Conservation (phyloP, 768 basidiomycete species). For the Pulveroboletus sp. region DNA sequence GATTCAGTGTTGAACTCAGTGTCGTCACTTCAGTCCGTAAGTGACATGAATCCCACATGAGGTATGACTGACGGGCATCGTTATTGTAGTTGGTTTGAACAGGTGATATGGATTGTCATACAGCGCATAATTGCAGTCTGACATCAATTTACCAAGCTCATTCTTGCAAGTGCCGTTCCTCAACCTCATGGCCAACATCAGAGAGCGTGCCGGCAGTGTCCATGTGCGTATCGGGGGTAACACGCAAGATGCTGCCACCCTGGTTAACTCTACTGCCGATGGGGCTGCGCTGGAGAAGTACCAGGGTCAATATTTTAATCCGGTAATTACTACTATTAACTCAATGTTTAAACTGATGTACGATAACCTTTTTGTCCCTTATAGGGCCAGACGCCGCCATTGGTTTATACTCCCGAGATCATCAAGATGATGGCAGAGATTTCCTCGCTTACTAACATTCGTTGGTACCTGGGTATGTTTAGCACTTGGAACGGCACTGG, state of each 20-base stretch:
- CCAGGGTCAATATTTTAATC: slow-evolving; percentile 31
- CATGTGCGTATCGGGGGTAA: slow-evolving; percentile 77
- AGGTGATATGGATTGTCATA: no score
- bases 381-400: slow-evolving; percentile 28
- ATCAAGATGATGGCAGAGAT: slow-evolving; percentile 65
- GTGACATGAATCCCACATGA: not conserved
- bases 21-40: slow-evolving; percentile 48
- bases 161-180: slow-evolving; percentile 62
- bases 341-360: no score
- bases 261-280: slow-evolving; percentile 49
- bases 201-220: slow-evolving; percentile 58
- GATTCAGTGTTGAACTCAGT: slow-evolving; percentile 77
- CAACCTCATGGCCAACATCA: slow-evolving; percentile 77
- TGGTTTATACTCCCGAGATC: slow-evolving; percentile 62
- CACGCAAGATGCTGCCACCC: slow-evolving; percentile 63
- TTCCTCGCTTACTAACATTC: slow-evolving; percentile 53
- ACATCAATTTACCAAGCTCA: slow-evolving; percentile 37
- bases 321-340: slow-evolving; percentile 27
- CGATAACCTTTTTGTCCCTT: no score
- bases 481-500: not conserved
- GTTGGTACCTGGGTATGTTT: slow-evolving; percentile 58
- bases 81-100: slow-evolving; percentile 16
- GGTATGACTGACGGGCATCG: not conserved
- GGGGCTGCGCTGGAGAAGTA: slow-evolving; percentile 52
- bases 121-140: no score